Evolutionary conservation across 345 rosid genomes (phyloP).

Genomic region (Abelmoschus esculentus): DNA sequence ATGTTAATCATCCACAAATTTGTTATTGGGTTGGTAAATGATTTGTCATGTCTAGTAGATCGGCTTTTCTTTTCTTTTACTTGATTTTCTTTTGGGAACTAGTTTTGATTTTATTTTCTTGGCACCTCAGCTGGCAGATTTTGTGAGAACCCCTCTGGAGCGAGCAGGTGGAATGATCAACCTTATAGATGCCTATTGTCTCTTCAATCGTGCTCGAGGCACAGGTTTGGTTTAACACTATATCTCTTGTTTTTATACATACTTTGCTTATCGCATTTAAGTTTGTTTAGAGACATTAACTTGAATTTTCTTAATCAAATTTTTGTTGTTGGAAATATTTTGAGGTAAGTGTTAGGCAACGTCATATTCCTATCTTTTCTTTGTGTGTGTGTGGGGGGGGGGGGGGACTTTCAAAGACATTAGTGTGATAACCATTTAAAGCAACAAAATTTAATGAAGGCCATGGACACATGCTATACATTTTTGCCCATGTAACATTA

Average conservation of each 20-base stretch:
- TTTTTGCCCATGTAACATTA: not conserved
- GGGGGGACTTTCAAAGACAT: not conserved
- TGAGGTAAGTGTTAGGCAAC: not conserved
- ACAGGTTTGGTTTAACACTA: slow-evolving; percentile 49
- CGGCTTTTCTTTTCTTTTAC: not conserved
- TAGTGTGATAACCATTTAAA: not conserved
- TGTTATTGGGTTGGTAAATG: not conserved
- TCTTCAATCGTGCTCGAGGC: slow-evolving; percentile 93
- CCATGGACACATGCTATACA: not conserved
- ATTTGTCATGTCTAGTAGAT: not conserved
- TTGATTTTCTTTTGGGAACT: not conserved
- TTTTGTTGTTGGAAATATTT: not conserved
- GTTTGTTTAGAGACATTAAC: not conserved
- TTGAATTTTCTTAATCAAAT: not conserved
- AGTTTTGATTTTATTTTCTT: slow-evolving; percentile 17
- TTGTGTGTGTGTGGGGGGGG: no score
- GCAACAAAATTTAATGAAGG: not conserved
- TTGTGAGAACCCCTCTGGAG: slow-evolving; percentile 78
- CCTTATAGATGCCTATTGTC: slow-evolving; percentile 85
- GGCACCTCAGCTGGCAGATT: slow-evolving; percentile 75
- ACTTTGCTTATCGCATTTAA: not conserved
- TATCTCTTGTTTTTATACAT: not conserved
- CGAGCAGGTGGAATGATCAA: slow-evolving; percentile 95
- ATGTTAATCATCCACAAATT: not conserved
- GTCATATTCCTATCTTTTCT: not conserved